Percentiles rank a stretch among this genome's conserved stretches.
Evolutionary conservation across 805 yeast genomes (phyloP).

Genomic region (Cyberlindnera mrakii): DNA sequence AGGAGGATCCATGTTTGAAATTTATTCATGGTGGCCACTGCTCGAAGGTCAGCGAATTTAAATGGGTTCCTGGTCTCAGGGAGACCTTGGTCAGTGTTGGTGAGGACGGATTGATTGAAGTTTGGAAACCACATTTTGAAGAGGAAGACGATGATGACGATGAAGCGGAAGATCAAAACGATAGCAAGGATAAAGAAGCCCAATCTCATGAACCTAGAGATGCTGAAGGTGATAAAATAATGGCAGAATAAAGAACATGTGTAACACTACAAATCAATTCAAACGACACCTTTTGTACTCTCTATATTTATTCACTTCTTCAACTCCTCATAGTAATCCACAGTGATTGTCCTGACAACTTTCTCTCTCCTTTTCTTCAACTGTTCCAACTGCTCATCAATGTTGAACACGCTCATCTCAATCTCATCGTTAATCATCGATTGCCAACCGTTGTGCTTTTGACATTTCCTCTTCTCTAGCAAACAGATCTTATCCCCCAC

Average conservation of each 20-base stretch:
- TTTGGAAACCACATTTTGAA: conserved; percentile 51
- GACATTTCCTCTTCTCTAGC: conserved; percentile 49
- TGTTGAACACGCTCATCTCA: conserved; percentile 26
- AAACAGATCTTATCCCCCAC: conserved; percentile 33
- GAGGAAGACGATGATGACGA: conserved; percentile 35
- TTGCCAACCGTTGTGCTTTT: conserved; percentile 48
- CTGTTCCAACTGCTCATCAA: conserved; percentile 15
- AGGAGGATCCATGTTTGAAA: conserved; percentile 68
- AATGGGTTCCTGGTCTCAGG: conserved; percentile 56
- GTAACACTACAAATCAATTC: background rate
- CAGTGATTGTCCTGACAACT: conserved; percentile 32
- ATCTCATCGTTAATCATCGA: conserved; percentile 30
- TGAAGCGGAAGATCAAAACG: conserved; percentile 11
- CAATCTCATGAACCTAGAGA: conserved; percentile 1
- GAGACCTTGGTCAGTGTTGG: conserved; percentile 62
- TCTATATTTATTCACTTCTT: background rate
- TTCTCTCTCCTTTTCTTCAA: conserved; percentile 25
- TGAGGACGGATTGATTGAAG: conserved; percentile 68
- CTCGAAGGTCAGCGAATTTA: conserved; percentile 57
- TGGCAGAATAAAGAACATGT: background rate
- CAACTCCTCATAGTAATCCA: conserved; percentile 30
- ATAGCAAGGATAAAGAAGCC: conserved; percentile 9
- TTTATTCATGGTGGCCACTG: conserved; percentile 90
- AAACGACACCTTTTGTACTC: background rate
- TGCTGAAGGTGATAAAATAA: conserved; percentile 2